These are phyloP conservation scores for Pulveroboletus sp. DNA, from an alignment of 768 basidiomycete species.

Conservation along the genomic window DNA sequence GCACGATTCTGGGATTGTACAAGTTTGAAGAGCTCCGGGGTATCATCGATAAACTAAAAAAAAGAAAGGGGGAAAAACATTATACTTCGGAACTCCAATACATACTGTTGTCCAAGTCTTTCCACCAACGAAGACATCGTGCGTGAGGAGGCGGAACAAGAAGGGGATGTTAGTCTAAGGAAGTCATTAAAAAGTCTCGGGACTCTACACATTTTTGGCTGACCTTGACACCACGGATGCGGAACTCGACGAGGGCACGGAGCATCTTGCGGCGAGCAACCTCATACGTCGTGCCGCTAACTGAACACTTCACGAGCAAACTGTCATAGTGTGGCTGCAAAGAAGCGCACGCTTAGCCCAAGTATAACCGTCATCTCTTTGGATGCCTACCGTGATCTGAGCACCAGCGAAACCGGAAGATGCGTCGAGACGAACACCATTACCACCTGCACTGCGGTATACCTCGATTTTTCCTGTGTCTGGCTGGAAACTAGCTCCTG, in stretches of 20 bases:
- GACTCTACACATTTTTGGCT: not conserved
- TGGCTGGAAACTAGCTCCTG: constrained; percentile 88
- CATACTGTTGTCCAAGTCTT: constrained; percentile 96
- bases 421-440: constrained; percentile 95
- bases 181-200: not conserved
- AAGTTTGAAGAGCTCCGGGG: constrained; percentile 98
- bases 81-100: constrained; percentile 4
- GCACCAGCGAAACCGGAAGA: constrained; percentile 98
- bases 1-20: constrained; percentile 98
- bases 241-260: constrained; percentile 98
- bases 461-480: constrained; percentile 99
- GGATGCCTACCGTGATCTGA: constrained; percentile 80
- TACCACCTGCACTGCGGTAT: constrained; percentile 97
- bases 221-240: constrained; percentile 97
- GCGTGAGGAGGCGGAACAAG: constrained; percentile 95
- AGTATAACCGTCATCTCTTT: not conserved
- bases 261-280: constrained; percentile 99
- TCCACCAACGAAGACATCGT: constrained; percentile 92
- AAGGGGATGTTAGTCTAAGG: constrained; percentile 96
- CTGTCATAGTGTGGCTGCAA: constrained; percentile 94
- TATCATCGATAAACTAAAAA: constrained; percentile 94
- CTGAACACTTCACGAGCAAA: constrained; percentile 92
- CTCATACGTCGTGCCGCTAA: constrained; percentile 96
- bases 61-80: constrained; percentile 6
- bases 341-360: not conserved